Conservation (phyloP, 306 rosid species). For the Elaeagnus macrophylla region DNA sequence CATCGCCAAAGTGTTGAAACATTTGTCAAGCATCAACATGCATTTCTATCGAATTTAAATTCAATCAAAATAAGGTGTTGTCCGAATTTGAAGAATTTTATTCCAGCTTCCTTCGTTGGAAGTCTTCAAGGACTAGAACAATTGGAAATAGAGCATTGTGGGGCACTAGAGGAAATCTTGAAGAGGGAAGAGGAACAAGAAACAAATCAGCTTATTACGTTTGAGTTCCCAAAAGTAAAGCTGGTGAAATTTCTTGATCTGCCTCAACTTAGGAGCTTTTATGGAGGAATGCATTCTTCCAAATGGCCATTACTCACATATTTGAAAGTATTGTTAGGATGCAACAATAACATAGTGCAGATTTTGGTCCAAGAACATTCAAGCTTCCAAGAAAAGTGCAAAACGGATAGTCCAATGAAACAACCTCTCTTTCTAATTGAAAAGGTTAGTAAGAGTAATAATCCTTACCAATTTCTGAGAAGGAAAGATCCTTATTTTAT, state of each 20-base stretch:
- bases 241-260: not conserved
- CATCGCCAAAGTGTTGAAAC: not conserved
- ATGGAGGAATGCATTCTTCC: slow-evolving; percentile 3
- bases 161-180: slow-evolving; percentile 12
- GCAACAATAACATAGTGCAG: not conserved
- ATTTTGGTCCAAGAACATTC: not conserved
- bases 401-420: not conserved
- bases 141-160: slow-evolving; percentile 12
- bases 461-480: too few relatives aligned
- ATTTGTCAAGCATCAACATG: not conserved
- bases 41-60: not conserved
- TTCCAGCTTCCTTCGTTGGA: slow-evolving; percentile 18
- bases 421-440: slow-evolving; percentile 1
- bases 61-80: slow-evolving; percentile 8
- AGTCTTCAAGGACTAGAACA: slow-evolving; percentile 13
- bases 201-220: not conserved
- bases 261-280: slow-evolving; percentile 8
- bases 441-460: slow-evolving; percentile 4
- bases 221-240: slow-evolving; percentile 3
- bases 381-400: not conserved
- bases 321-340: fast-evolving
- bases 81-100: slow-evolving; percentile 15
- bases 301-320: slow-evolving; percentile 9
- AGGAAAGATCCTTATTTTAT: too few relatives aligned
- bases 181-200: not conserved